Evolutionary conservation across 768 basidiomycete species (phyloP).

Genomic region (Rickenella mellea): DNA sequence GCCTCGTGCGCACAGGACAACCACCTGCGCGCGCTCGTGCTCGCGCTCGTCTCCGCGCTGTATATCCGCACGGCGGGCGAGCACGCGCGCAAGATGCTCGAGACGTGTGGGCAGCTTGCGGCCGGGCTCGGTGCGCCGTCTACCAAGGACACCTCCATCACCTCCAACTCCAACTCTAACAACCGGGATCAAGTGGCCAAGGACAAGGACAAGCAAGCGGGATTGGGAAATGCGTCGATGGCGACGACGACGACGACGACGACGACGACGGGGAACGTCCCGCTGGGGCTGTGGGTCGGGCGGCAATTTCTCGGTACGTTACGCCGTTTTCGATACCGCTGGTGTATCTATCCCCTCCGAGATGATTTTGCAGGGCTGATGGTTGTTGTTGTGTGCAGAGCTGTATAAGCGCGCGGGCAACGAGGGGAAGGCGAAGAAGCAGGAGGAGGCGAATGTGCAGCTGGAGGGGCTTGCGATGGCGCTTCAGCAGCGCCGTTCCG

Average conservation of each 20-base stretch:
- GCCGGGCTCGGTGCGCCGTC: conserved; percentile 54
- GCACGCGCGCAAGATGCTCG: conserved; percentile 59
- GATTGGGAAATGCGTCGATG: conserved; percentile 2
- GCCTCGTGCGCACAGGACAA: conserved; percentile 57
- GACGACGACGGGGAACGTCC: conserved; percentile 45
- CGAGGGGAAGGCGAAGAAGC: neutral
- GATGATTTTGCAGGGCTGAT: neutral
- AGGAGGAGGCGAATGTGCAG: neutral
- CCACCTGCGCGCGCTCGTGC: conserved; percentile 58
- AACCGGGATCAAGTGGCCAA: too few species aligned
- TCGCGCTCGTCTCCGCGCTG: conserved; percentile 60
- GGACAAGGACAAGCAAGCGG: conserved; percentile 7
- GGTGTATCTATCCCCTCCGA: neutral
- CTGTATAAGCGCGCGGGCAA: neutral
- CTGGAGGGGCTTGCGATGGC: neutral
- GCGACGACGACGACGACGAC: conserved; percentile 8
- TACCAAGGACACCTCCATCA: conserved; percentile 11
- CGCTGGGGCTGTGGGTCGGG: conserved; percentile 63
- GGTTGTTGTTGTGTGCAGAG: too few species aligned
- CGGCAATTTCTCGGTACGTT: conserved; percentile 55
- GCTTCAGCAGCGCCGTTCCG: neutral
- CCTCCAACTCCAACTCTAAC: too few species aligned
- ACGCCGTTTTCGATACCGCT: neutral
- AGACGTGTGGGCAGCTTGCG: conserved; percentile 59
- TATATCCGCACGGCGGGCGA: conserved; percentile 62